These are phyloP conservation scores for Penicillium vulpinum DNA, from an alignment of 2,329 filamentous ascomycete genomes.

Conservation along the genomic window DNA sequence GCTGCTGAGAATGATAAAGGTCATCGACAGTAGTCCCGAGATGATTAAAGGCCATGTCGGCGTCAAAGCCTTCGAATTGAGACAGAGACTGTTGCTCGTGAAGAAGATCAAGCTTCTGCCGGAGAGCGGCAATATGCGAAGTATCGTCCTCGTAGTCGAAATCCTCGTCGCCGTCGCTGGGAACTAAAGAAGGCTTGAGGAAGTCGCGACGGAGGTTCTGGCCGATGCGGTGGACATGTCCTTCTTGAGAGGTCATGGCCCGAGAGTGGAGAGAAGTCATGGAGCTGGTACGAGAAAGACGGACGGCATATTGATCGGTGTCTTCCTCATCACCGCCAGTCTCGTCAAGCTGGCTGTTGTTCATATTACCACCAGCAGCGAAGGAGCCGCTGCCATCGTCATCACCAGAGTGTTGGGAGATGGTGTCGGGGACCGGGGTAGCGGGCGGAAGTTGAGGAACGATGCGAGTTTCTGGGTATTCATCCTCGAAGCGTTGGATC, in stretches of 20 bases:
- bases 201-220: conserved; percentile 66
- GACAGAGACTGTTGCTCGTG: conserved; percentile 45
- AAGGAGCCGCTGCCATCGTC: conserved; percentile 27
- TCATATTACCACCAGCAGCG: conserved; percentile 35
- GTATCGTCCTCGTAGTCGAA: conserved; percentile 28
- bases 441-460: conserved; percentile 24
- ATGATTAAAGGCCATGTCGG: conserved; percentile 44
- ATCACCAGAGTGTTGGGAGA: conserved; percentile 38
- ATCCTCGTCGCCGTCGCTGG: conserved; percentile 35
- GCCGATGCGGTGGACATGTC: conserved; percentile 67
- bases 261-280: conserved; percentile 68
- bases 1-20: conserved; percentile 42
- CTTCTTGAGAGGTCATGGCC: conserved; percentile 67
- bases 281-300: conserved; percentile 61
- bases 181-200: conserved; percentile 51
- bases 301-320: conserved; percentile 44
- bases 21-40: conserved; percentile 49
- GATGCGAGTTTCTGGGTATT: conserved; percentile 84
- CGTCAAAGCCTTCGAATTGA: conserved; percentile 40
- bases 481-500: conserved; percentile 93
- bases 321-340: conserved; percentile 44
- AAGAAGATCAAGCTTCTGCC: conserved; percentile 46
- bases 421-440: conserved; percentile 29
- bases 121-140: conserved; percentile 48
- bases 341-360: conserved; percentile 33